A percentile compares a stretch with the other conserved stretches of the same genome.
These are phyloP conservation scores for Saprolegnia diclina DNA, from an alignment of 352 stramenopile genomes.

Conservation along the genomic window DNA sequence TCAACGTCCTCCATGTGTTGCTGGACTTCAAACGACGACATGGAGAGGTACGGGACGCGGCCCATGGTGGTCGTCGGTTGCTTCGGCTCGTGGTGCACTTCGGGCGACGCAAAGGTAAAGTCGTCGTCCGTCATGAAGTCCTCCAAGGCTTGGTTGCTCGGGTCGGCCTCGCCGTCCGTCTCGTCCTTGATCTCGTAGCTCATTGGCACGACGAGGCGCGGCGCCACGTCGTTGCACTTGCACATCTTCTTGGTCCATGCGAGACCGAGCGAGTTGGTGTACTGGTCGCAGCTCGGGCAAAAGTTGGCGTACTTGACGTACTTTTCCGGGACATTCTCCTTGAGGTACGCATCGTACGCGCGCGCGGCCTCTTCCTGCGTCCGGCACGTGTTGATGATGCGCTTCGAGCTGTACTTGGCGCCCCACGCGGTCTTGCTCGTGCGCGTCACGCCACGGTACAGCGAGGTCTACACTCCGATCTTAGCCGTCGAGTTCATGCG, in stretches of 20 bases:
- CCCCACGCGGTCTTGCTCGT: conserved; percentile 84
- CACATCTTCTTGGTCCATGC: conserved; percentile 72
- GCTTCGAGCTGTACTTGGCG: conserved; percentile 84
- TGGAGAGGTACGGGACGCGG: conserved; percentile 11
- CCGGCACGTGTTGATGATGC: conserved; percentile 85
- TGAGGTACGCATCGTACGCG: conserved; percentile 79
- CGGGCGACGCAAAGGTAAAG: conserved; percentile 60
- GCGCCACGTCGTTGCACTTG: conserved; percentile 34
- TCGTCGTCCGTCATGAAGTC: conserved; percentile 43
- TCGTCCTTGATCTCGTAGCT: conserved; percentile 32
- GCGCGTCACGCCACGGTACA: conserved; percentile 79
- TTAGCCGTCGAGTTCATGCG: too few relatives aligned
- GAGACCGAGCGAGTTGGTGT: conserved; percentile 74
- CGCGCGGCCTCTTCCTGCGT: conserved; percentile 77
- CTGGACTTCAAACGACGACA: conserved; percentile 22
- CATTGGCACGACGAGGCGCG: conserved; percentile 31
- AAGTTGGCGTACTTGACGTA: conserved; percentile 86
- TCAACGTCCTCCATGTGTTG: conserved; percentile 39
- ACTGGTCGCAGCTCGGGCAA: conserved; percentile 68
- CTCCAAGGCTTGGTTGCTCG: conserved; percentile 35
- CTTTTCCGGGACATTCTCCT: conserved; percentile 73
- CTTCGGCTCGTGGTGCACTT: conserved; percentile 38
- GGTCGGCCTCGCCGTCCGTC: conserved; percentile 36
- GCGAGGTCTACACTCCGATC: conserved; percentile 52
- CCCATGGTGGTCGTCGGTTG: conserved; percentile 18